Conservation (phyloP, 352 stramenopile species). For the Hyaloperonospora brassicae region DNA sequence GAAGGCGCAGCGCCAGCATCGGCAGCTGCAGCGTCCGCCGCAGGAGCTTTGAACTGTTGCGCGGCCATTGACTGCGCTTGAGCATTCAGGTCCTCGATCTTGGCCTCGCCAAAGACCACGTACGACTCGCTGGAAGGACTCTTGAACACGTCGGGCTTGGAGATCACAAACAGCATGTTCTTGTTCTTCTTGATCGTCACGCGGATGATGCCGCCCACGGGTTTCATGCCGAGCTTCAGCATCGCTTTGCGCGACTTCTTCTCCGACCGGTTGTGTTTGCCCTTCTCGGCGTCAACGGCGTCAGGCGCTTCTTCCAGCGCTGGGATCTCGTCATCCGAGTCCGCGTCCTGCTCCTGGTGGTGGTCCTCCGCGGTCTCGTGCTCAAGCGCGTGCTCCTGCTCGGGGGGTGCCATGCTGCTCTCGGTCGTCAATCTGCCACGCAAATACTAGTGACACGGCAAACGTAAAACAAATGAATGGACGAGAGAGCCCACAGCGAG, state of each 20-base stretch:
- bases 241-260: conserved; percentile 99
- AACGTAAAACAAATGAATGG: too few relatives aligned
- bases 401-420: conserved; percentile 39
- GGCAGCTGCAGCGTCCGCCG: conserved; percentile 65
- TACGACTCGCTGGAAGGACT: conserved; percentile 91
- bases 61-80: conserved; percentile 82
- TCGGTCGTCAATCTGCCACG: not conserved
- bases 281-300: conserved; percentile 53
- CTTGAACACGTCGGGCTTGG: conserved; percentile 98
- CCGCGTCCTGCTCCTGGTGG: conserved; percentile 55
- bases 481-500: too few relatives aligned
- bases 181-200: conserved; percentile 98
- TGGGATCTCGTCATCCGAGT: conserved; percentile 80
- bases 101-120: conserved; percentile 98
- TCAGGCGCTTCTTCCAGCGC: conserved; percentile 67
- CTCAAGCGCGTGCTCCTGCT: conserved; percentile 35
- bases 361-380: conserved; percentile 27
- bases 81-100: conserved; percentile 94
- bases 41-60: conserved; percentile 88
- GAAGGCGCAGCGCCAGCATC: conserved; percentile 48
- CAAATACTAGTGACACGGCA: too few relatives aligned
- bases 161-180: conserved; percentile 95
- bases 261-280: conserved; percentile 94
- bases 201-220: conserved; percentile 92
- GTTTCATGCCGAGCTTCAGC: conserved; percentile 97